These are phyloP conservation scores for Suillus hirtellus DNA, from an alignment of 768 basidiomycete species.

Conservation along the genomic window DNA sequence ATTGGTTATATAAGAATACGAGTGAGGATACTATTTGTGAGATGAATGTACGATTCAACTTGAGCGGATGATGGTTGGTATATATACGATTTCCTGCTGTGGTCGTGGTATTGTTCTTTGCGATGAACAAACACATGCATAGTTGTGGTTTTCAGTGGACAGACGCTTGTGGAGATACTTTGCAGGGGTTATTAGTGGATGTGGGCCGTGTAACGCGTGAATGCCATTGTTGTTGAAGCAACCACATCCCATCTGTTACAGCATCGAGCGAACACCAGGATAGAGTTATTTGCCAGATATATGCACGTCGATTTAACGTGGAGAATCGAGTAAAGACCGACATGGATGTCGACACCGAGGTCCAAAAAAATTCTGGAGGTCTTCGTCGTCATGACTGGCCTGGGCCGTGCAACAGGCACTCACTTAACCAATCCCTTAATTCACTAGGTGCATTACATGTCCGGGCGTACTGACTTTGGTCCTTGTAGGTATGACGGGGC, in stretches of 20 bases:
- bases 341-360: background rate
- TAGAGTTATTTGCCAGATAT: background rate
- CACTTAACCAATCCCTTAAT: background rate
- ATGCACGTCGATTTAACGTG: background rate
- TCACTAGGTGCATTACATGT: background rate
- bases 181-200: background rate
- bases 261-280: too few species aligned
- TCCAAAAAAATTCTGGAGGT: background rate
- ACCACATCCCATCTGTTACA: too few species aligned
- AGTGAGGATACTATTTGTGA: background rate
- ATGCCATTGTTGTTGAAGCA: too few species aligned
- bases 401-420: background rate
- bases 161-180: background rate
- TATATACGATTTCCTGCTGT: background rate
- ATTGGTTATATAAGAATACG: background rate
- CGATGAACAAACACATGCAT: too few species aligned
- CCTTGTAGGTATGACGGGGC: background rate
- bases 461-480: background rate
- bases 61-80: background rate
- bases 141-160: background rate
- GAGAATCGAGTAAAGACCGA: background rate
- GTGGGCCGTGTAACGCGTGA: background rate
- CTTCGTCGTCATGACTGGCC: background rate
- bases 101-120: background rate
- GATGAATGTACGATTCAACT: background rate